phyloP scores from a whole-genome alignment of 345 rosid species.

The Euphorbia peplus region DNA sequence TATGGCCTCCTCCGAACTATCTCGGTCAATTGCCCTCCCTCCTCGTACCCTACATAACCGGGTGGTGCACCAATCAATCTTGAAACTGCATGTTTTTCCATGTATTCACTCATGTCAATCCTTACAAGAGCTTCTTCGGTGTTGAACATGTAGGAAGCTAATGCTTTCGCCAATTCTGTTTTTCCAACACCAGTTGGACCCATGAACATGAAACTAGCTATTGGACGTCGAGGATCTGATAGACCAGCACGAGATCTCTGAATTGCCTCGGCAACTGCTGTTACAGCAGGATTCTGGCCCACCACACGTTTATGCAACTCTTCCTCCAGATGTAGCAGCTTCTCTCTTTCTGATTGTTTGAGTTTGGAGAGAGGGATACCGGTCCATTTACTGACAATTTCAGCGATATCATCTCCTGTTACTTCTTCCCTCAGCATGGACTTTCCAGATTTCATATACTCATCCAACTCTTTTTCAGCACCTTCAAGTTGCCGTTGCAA shows the following conservation, averaged over 20 bases:
- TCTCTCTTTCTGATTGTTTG: constrained; percentile 92
- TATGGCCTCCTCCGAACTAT: constrained; percentile 90
- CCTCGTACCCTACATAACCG: constrained; percentile 96
- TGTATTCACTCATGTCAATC: constrained; percentile 98
- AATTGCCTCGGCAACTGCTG: constrained; percentile 90
- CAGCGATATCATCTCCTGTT: constrained; percentile 85
- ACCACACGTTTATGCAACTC: constrained; percentile 88
- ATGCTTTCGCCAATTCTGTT: constrained; percentile 92
- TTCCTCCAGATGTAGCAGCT: constrained; percentile 79
- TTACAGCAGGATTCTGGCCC: constrained; percentile 97
- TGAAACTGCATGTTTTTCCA: constrained; percentile 98
- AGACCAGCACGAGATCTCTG: constrained; percentile 98
- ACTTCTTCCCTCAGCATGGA: constrained; percentile 99
- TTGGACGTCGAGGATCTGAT: constrained; percentile 95
- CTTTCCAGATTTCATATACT: constrained; percentile 86
- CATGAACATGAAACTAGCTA: constrained; percentile 99
- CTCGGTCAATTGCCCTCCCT: constrained; percentile 96
- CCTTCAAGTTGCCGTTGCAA: constrained; percentile 76
- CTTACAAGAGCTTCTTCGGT: constrained; percentile 95
- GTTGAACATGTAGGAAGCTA: constrained; percentile 89
- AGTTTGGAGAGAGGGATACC: constrained; percentile 97
- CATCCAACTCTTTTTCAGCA: constrained; percentile 88
- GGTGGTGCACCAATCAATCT: constrained; percentile 99
- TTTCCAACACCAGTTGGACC: constrained; percentile 99
- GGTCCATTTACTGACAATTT: constrained; percentile 96